Conservation (phyloP, 2,329 filamentous ascomycete species). For the Lasiodiplodia sp. region DNA sequence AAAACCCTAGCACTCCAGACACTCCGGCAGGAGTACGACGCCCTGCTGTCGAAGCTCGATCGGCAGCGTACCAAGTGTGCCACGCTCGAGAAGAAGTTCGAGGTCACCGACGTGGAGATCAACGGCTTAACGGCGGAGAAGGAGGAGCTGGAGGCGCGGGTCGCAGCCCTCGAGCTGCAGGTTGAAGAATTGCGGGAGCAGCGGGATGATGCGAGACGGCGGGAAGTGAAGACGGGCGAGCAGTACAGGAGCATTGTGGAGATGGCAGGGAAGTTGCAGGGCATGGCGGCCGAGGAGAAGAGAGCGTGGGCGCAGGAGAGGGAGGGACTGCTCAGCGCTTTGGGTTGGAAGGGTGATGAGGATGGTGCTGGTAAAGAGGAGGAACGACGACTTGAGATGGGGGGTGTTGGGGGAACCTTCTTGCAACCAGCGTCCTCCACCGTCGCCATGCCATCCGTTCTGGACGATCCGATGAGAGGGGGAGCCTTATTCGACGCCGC, state of each 20-base stretch:
- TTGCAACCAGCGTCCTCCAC: neutral
- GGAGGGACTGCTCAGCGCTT: conserved; percentile 45
- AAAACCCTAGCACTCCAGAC: conserved; percentile 62
- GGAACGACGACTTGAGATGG: conserved; percentile 10
- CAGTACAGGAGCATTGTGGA: conserved; percentile 62
- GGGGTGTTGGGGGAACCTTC: neutral
- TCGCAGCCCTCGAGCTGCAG: conserved; percentile 57
- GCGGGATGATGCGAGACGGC: conserved; percentile 55
- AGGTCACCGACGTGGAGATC: conserved; percentile 50
- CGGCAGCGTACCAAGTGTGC: conserved; percentile 58
- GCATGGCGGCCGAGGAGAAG: conserved; percentile 52
- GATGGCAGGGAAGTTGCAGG: conserved; percentile 56
- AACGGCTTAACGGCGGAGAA: conserved; percentile 60
- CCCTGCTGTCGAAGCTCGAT: conserved; percentile 60
- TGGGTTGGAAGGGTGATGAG: conserved; percentile 45
- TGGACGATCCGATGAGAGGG: neutral
- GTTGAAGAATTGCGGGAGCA: conserved; percentile 58
- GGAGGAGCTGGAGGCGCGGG: conserved; percentile 56
- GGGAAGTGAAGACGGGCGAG: conserved; percentile 52
- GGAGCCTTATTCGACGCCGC: neutral
- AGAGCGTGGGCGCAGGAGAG: conserved; percentile 52
- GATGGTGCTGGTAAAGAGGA: conserved; percentile 6
- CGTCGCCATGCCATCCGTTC: neutral
- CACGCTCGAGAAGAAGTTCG: conserved; percentile 56
- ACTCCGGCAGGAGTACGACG: conserved; percentile 62